These are phyloP conservation scores for Penicillium digitatum DNA, from an alignment of 2,329 filamentous ascomycete genomes.

Conservation along the genomic window DNA sequence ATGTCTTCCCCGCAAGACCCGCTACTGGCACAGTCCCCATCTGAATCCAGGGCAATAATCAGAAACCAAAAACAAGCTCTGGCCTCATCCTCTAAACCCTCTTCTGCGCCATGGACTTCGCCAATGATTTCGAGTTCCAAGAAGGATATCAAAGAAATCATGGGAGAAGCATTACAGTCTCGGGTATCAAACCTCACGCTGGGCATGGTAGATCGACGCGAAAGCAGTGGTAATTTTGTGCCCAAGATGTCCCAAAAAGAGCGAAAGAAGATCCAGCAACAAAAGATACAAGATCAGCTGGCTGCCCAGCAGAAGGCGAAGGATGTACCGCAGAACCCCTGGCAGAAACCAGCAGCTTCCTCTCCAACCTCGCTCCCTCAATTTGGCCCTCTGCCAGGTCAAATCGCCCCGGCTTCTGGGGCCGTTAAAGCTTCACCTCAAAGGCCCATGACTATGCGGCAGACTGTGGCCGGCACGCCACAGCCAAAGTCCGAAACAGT, in stretches of 20 bases:
- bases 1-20: conserved; percentile 26
- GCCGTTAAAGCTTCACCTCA: conserved; percentile 27
- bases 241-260: conserved; percentile 85
- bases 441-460: conserved; percentile 57
- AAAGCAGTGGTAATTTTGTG: conserved; percentile 39
- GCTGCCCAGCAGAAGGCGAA: conserved; percentile 35
- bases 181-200: conserved; percentile 53
- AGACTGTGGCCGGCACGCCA: conserved; percentile 53
- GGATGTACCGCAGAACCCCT: conserved; percentile 50
- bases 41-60: conserved; percentile 18
- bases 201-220: conserved; percentile 47
- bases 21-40: conserved; percentile 24
- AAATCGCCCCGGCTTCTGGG: conserved; percentile 20
- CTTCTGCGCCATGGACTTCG: conserved; percentile 51
- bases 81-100: conserved; percentile 26
- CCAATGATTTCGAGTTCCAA: conserved; percentile 57
- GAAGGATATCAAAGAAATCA: conserved; percentile 71
- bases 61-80: conserved; percentile 25
- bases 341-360: conserved; percentile 53
- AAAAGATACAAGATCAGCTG: conserved; percentile 50
- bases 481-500: conserved; percentile 25
- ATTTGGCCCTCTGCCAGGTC: conserved; percentile 38
- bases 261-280: conserved; percentile 75
- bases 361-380: conserved; percentile 15
- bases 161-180: conserved; percentile 57